Base-by-base conservation (phyloP, 148 eudicot genomes). In the Mesembryanthemum crystallinum region DNA sequence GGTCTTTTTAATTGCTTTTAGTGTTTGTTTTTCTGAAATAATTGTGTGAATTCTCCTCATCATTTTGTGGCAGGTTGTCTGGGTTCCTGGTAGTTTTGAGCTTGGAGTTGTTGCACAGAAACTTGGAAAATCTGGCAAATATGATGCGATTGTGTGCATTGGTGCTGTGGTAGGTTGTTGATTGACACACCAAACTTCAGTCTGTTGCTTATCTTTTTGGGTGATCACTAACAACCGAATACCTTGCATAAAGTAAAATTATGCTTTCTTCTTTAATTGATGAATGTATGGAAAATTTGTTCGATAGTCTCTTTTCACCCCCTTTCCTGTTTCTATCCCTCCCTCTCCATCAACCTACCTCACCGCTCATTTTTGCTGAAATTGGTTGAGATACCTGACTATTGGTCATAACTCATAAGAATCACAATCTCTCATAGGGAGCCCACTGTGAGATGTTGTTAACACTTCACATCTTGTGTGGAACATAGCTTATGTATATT, bases 71-170 rank as follows among this genome's bases (percentile, higher is more conserved):
- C 85, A 96, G 99, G 99, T 96, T 66, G 84, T 96, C 61, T 96
- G 99, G 99, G 99, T 96, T 81, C 99, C 99, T 67, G 99, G 99
- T 72, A 85, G 93, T 82, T 96, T 88, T 71, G 99, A 96, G 85
- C 90, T 96, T 69, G 97, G 90, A n/a, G 74, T 96, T 51, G 91
- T 85, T 79, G 99, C 99, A 57, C 91, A 92, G 73, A 83, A 70
- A 83, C 97, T 96, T 66, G 99, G 98, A 49, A 91, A 87, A 85
- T 92, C 98, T n/a, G 78, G 81, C 79, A 96, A 92, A 71, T 96
- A 92, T 83, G 76, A 96, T 61, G 97, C 99, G 27, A 80, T 96
- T 64, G 69, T 96, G 81, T 96, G 99, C 58, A 89, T 96, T 78
- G 99, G 99, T 64, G 99, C 99, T 78, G 99, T 96, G 96, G 99